Base-by-base conservation (phyloP, 179 eudicot species). In the Beta lomatogona region DNA sequence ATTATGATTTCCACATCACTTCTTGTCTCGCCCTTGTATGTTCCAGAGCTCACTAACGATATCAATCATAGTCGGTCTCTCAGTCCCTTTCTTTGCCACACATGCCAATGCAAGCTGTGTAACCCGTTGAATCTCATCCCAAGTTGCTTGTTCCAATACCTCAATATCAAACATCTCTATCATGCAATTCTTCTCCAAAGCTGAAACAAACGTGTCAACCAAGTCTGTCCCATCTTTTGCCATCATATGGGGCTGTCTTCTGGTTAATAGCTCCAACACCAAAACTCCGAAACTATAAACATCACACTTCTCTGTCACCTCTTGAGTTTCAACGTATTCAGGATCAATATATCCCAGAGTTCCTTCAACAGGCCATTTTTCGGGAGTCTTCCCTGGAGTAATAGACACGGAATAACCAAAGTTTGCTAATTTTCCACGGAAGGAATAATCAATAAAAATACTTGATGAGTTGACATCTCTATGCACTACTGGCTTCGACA, bases 271-370 rank as follows among this genome's bases (percentile, higher is more conserved):
- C 64, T 84, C 86, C 55, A 80, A 21, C 81, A 80, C 13, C 48
- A 70, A 28, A 76, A 84, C 83, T 50, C 83, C 83, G 18, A 84
- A 76, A 45, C 81, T 80, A n/a, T 76, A 80, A 15, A 80, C 83
- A 28, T 80, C 83, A 71, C 86, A 80, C 53, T 83, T 83, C 13
- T 76, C 83, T 21, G 83, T 81, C 74, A 81, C 74, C 31, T 75
- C 66, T 3, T 16, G 73, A 15, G 79, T 81, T 70, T 55, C 67
- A 1, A 75, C 14, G 41, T 75, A 57, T 22, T 81, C 79, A 1
- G 83, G 79, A 67, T 73, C 82, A 73, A 80, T 73, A 18, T 73
- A 72, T 19, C 85, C 81, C 7, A 74, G 81, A 36, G 31, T 46
- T 11, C 82, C 85, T 68, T 69, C 18, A 67, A 83, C 82, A 8